Percentiles rank a stretch among this genome's conserved stretches.
Conservation (phyloP, 2,329 filamentous ascomycete genomes). For the Fusarium burgessii region DNA sequence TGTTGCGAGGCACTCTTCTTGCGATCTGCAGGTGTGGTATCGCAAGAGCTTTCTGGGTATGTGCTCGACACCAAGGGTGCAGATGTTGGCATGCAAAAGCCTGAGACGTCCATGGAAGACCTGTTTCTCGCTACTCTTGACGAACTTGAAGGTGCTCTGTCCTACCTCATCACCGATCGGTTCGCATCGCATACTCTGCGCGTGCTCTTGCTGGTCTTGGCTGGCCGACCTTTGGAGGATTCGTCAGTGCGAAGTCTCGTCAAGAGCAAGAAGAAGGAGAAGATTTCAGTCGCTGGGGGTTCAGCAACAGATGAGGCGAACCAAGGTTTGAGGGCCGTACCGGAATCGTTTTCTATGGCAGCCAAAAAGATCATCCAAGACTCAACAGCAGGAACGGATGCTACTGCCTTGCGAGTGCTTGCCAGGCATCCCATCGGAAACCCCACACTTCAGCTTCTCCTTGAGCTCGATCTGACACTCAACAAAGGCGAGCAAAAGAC, state of each 20-base stretch:
- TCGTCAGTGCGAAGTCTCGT: conserved; percentile 77
- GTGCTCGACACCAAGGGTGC: conserved; percentile 59
- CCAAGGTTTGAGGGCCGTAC: conserved; percentile 69
- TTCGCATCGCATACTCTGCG: conserved; percentile 94
- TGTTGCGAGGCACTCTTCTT: conserved; percentile 96
- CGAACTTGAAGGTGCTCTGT: conserved; percentile 87
- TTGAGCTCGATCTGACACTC: conserved; percentile 85
- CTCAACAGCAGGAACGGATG: conserved; percentile 79
- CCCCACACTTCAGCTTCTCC: conserved; percentile 88
- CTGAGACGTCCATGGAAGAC: conserved; percentile 79
- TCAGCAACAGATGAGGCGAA: conserved; percentile 62
- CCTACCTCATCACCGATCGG: conserved; percentile 84
- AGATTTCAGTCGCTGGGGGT: conserved; percentile 72
- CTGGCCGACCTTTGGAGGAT: conserved; percentile 82
- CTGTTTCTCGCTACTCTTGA: conserved; percentile 86
- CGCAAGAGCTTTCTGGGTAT: conserved; percentile 73
- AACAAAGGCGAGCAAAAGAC: conserved; percentile 67
- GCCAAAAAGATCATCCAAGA: conserved; percentile 85
- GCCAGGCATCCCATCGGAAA: conserved; percentile 92
- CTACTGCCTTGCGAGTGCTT: conserved; percentile 83
- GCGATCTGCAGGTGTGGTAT: conserved; percentile 82
- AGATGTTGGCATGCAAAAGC: conserved; percentile 57
- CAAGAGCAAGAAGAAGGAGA: conserved; percentile 93
- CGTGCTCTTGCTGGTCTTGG: conserved; percentile 85
- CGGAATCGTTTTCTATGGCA: conserved; percentile 80